Conservation (phyloP, 176 grass and related monocot genomes). For the Aegilops bicornis region DNA sequence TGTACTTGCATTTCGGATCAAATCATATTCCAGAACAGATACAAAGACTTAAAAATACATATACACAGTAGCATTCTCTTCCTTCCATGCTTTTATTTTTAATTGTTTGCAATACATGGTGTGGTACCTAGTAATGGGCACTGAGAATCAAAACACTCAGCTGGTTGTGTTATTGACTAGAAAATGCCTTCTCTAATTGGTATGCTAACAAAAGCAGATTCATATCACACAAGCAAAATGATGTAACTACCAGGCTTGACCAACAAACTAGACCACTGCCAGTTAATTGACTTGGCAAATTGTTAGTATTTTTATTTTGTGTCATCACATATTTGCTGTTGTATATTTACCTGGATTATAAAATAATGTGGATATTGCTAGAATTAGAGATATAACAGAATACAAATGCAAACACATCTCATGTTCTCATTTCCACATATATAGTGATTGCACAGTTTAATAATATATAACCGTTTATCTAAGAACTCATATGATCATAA, state of each 20-base stretch:
- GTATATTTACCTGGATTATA: neutral
- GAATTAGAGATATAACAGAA: constrained; percentile 13
- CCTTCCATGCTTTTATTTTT: neutral
- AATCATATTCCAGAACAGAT: neutral
- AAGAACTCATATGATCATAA: neutral
- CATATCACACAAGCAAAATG: neutral
- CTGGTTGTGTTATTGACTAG: neutral
- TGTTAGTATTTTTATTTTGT: neutral
- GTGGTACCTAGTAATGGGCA: neutral
- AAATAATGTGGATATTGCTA: neutral
- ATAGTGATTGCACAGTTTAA: neutral
- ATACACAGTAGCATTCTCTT: neutral
- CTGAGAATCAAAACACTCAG: neutral
- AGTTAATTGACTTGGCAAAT: neutral
- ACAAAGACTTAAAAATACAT: neutral
- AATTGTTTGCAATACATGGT: neutral
- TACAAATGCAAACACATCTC: neutral
- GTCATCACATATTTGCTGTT: neutral
- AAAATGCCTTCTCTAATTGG: neutral
- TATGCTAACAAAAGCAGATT: neutral
- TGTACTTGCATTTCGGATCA: neutral
- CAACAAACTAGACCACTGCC: neutral
- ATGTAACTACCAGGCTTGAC: constrained; percentile 5
- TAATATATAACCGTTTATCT: neutral
- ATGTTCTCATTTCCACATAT: neutral